Evolutionary conservation across 768 basidiomycete species (phyloP).

Genomic region (Tulasnella sp.): DNA sequence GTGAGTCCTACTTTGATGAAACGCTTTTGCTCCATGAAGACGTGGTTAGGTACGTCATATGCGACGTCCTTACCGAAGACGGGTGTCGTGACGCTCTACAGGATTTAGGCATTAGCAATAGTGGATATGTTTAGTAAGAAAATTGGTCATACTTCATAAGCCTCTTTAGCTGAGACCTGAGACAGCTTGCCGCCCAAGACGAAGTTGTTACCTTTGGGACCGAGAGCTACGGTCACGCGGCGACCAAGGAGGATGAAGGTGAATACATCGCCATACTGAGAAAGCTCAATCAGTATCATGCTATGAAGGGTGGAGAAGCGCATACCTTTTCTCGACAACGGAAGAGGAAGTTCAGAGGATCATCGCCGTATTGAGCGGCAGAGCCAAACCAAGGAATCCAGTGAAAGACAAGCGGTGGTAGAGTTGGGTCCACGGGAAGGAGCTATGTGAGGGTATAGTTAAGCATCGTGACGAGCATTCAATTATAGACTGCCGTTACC

Average conservation of each 20-base stretch:
- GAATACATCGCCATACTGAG: conserved; percentile 90
- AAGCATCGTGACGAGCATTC: too few species aligned
- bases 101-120: too few species aligned
- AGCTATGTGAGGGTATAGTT: too few species aligned
- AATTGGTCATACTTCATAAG: conserved; percentile 62
- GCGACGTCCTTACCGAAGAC: conserved; percentile 97
- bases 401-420: conserved; percentile 89
- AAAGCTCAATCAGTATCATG: background rate
- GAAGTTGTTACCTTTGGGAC: conserved; percentile 86
- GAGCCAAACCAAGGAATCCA: conserved; percentile 84
- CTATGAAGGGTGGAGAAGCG: too few species aligned
- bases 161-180: conserved; percentile 88
- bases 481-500: too few species aligned
- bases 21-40: conserved; percentile 98
- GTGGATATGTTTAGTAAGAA: too few species aligned
- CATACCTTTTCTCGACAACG: conserved; percentile 61
- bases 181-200: conserved; percentile 86
- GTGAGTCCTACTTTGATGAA: conserved; percentile 94
- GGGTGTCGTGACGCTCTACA: conserved; percentile 80
- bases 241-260: conserved; percentile 86
- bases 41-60: conserved; percentile 90
- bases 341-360: conserved; percentile 83
- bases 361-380: conserved; percentile 76
- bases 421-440: conserved; percentile 51
- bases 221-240: conserved; percentile 78